Evolutionary conservation across 2,329 filamentous ascomycete genomes (phyloP).

Genomic region (Aspergillus intermedius): DNA sequence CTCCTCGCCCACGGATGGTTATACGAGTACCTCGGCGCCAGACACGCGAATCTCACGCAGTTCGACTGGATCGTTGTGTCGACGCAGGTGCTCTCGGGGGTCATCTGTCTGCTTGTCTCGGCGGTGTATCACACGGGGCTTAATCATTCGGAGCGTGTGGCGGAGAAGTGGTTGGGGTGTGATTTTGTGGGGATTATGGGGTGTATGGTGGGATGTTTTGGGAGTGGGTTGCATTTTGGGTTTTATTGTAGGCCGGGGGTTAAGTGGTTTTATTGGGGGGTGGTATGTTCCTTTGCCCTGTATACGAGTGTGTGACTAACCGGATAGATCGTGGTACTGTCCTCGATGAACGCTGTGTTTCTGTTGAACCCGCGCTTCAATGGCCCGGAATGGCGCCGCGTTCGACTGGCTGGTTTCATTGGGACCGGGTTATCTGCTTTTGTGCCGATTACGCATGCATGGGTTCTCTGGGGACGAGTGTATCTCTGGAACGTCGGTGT

Average conservation of each 20-base stretch:
- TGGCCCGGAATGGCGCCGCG: constrained; percentile 20
- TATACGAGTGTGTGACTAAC: neutral
- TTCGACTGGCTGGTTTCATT: constrained; percentile 24
- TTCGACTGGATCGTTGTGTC: constrained; percentile 12
- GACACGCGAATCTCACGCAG: constrained; percentile 2
- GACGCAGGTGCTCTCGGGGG: constrained; percentile 18
- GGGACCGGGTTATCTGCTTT: constrained; percentile 28
- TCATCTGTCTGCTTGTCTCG: constrained; percentile 29
- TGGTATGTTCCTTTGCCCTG: constrained; percentile 20
- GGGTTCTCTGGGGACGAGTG: constrained; percentile 18
- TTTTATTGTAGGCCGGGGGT: constrained; percentile 28
- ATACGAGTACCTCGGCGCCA: constrained; percentile 6
- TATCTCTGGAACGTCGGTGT: constrained; percentile 22
- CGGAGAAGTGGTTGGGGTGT: constrained; percentile 18
- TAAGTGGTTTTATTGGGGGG: constrained; percentile 28
- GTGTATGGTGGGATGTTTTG: constrained; percentile 29
- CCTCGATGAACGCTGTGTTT: constrained; percentile 22
- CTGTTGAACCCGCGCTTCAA: constrained; percentile 31
- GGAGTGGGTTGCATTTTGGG: constrained; percentile 29
- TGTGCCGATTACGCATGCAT: constrained; percentile 26
- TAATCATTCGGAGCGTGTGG: constrained; percentile 24
- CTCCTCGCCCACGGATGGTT: constrained; percentile 2
- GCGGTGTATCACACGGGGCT: constrained; percentile 29
- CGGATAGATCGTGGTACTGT: constrained; percentile 23
- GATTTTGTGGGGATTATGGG: constrained; percentile 30